A percentile compares a stretch with the other conserved stretches of the same genome.
phyloP scores from a whole-genome alignment of 225 moss, liverwort and hornwort genomes.

The Climacium dendroides region DNA sequence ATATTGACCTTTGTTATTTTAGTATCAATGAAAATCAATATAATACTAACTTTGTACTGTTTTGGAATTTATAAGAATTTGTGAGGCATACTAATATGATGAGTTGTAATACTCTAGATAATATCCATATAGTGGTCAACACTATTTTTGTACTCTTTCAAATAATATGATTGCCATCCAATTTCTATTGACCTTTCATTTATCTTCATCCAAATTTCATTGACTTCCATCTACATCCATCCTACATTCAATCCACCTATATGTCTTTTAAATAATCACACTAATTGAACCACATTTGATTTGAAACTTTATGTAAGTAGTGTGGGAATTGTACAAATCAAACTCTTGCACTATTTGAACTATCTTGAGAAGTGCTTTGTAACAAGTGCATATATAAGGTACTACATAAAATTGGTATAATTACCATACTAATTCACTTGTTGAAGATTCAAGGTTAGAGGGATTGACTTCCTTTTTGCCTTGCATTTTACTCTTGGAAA shows the following conservation, averaged over 20 bases:
- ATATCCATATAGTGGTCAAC: accelerated
- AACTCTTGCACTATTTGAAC: background rate
- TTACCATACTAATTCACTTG: too few relatives aligned
- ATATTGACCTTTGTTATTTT: background rate
- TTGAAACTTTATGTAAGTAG: background rate
- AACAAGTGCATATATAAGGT: background rate
- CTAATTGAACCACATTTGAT: background rate
- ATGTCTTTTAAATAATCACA: background rate
- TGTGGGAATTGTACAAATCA: background rate
- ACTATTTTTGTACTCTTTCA: background rate
- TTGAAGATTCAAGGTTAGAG: too few relatives aligned
- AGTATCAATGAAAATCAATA: background rate
- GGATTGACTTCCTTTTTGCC: too few relatives aligned
- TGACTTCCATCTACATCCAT: background rate
- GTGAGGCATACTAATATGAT: too few relatives aligned
- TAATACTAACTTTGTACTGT: background rate
- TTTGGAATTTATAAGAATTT: background rate
- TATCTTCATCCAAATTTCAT: background rate
- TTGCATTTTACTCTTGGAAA: too few relatives aligned
- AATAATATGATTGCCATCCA: background rate
- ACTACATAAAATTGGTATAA: background rate
- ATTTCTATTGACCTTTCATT: background rate
- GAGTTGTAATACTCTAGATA: background rate
- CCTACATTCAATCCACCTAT: background rate
- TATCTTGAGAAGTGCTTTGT: background rate